Conservation (phyloP, 2,329 filamentous ascomycete species). For the Moelleriella libera region DNA sequence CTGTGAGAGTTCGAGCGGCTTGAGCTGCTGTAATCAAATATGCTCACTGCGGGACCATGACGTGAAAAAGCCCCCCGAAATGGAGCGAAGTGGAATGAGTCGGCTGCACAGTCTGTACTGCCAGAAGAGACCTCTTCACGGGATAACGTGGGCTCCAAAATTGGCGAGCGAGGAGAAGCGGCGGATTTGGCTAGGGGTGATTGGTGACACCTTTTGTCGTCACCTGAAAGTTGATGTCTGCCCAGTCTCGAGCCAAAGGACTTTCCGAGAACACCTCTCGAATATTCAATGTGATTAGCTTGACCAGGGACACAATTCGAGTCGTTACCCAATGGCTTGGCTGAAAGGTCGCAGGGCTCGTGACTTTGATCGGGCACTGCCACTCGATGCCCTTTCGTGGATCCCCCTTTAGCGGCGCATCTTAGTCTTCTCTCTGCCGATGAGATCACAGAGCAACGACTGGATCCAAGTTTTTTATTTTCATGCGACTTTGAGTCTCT, state of each 20-base stretch:
- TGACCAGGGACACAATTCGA: neutral
- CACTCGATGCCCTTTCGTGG: neutral
- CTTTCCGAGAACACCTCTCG: conserved; percentile 1
- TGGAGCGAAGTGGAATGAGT: neutral
- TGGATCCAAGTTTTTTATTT: neutral
- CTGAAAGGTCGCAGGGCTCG: neutral
- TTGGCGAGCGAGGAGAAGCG: neutral
- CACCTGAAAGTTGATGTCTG: neutral
- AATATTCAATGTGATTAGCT: neutral
- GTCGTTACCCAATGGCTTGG: neutral
- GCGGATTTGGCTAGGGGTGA: neutral
- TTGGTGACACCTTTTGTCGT: neutral
- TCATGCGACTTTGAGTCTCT: too few relatives aligned
- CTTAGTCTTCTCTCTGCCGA: neutral
- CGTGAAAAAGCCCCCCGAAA: conserved; percentile 2
- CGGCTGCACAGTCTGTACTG: neutral
- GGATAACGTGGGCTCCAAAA: neutral
- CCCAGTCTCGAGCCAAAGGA: neutral
- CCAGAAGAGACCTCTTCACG: neutral
- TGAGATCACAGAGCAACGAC: neutral
- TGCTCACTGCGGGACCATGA: neutral
- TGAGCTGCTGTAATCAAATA: neutral
- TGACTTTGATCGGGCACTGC: neutral
- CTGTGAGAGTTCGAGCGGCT: neutral
- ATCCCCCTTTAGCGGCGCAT: neutral